Conservation (phyloP, 2,329 filamentous ascomycete species). For the Aspergillus ochraceus region DNA sequence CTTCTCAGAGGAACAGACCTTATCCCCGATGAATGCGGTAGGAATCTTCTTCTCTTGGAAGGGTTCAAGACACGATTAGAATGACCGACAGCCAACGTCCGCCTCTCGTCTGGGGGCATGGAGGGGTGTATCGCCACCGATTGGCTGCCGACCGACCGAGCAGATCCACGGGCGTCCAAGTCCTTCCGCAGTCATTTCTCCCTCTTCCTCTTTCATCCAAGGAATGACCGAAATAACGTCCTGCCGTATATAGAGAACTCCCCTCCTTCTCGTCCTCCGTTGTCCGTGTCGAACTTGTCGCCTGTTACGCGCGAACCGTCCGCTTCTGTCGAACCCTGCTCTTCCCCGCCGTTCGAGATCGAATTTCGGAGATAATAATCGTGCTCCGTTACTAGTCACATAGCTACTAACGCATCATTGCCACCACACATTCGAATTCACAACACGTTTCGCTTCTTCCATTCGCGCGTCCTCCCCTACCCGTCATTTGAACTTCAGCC, state of each 20-base stretch:
- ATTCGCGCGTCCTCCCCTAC: conserved; percentile 1
- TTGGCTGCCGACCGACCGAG: conserved; percentile 28
- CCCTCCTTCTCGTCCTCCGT: background rate
- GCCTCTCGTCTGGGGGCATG: conserved; percentile 38
- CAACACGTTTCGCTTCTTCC: conserved; percentile 3
- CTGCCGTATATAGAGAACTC: background rate
- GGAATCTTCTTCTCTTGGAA: background rate
- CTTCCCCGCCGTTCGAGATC: background rate
- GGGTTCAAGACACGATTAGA: no score
- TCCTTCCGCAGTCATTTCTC: background rate
- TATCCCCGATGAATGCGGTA: no score
- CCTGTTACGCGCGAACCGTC: conserved; percentile 7
- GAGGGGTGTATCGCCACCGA: conserved; percentile 35
- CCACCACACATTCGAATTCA: conserved; percentile 17
- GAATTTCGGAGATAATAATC: conserved; percentile 14
- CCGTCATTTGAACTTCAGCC: background rate
- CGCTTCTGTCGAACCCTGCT: conserved; percentile 1
- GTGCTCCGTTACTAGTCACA: conserved; percentile 1
- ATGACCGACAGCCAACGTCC: conserved; percentile 1
- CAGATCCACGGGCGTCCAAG: conserved; percentile 21
- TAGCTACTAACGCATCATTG: conserved; percentile 18
- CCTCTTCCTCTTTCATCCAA: background rate
- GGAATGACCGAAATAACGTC: conserved; percentile 4
- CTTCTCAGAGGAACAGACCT: background rate
- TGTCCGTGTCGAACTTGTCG: conserved; percentile 11